phyloP scores from a whole-genome alignment of 352 stramenopile genomes.

The Saprolegnia diclina region DNA sequence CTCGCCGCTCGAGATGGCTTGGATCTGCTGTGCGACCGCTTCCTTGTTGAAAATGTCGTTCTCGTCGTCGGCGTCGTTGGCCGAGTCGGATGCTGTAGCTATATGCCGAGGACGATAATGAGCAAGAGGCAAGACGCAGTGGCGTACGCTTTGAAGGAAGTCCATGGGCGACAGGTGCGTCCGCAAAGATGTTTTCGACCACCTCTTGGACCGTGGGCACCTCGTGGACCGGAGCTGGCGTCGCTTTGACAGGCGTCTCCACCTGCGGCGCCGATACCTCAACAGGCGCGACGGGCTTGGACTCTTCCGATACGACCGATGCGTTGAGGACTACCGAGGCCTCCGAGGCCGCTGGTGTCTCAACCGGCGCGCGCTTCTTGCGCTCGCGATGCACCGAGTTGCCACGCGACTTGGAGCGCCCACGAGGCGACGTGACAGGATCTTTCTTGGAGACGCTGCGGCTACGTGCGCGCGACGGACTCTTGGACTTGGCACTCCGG shows the following conservation, averaged over 20 bases:
- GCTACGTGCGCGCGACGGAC: slow-evolving; percentile 19
- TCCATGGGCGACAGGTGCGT: background rate
- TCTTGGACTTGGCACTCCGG: slow-evolving; percentile 9
- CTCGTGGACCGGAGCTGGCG: background rate
- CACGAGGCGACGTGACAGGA: background rate
- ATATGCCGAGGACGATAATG: background rate
- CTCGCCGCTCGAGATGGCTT: slow-evolving; percentile 9
- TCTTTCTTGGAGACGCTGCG: slow-evolving; percentile 6
- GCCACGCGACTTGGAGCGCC: slow-evolving; percentile 1
- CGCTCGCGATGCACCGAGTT: slow-evolving; percentile 2
- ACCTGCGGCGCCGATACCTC: too few species aligned
- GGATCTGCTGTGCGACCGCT: background rate
- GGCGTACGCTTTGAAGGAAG: background rate
- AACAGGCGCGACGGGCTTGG: background rate
- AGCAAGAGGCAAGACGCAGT: background rate
- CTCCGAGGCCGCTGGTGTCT: background rate
- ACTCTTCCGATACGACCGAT: background rate
- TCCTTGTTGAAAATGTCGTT: slow-evolving; percentile 15
- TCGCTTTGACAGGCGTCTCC: too few species aligned
- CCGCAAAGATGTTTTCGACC: background rate
- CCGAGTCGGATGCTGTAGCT: background rate
- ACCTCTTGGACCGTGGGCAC: background rate
- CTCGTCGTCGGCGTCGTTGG: background rate
- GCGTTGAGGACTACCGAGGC: too few species aligned
- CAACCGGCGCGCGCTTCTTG: background rate